These are phyloP conservation scores for Solanum pimpinellifolium DNA, from an alignment of 257 asterid genomes.

Conservation along the genomic window DNA sequence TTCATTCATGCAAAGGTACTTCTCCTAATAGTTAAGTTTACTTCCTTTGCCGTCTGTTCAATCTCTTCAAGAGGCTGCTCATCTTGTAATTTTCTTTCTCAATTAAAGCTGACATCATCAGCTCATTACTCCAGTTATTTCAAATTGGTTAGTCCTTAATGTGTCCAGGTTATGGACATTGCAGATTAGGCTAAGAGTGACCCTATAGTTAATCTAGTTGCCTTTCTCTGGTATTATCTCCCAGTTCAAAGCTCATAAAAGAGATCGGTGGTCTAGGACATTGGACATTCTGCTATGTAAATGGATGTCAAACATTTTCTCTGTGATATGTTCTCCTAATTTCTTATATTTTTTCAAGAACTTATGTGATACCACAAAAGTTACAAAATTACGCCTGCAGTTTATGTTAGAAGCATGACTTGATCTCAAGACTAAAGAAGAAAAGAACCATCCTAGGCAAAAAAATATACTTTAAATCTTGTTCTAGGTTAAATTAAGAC, in stretches of 20 bases:
- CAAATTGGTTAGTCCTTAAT: background rate
- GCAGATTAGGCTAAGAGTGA: background rate
- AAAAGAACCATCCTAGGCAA: background rate
- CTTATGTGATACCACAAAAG: background rate
- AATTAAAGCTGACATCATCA: background rate
- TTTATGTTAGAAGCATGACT: background rate
- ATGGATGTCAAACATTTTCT: background rate
- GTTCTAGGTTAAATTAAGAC: background rate
- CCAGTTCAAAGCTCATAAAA: background rate
- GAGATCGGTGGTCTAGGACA: background rate
- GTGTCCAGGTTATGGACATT: background rate
- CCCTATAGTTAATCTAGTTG: background rate
- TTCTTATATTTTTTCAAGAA: background rate
- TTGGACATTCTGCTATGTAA: background rate
- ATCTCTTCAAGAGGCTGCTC: background rate
- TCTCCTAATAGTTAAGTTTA: constrained; percentile 5
- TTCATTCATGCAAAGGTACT: constrained; percentile 86
- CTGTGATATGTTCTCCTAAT: background rate
- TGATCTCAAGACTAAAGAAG: background rate
- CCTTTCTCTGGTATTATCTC: background rate
- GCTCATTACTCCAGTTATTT: background rate
- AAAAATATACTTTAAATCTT: background rate
- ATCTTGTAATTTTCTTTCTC: background rate
- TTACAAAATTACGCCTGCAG: background rate
- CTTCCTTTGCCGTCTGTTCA: background rate